Evolutionary conservation across 768 basidiomycete species (phyloP), one percentile per base, ranked within the genome.

Genomic region (Serpula lacrymans): DNA sequence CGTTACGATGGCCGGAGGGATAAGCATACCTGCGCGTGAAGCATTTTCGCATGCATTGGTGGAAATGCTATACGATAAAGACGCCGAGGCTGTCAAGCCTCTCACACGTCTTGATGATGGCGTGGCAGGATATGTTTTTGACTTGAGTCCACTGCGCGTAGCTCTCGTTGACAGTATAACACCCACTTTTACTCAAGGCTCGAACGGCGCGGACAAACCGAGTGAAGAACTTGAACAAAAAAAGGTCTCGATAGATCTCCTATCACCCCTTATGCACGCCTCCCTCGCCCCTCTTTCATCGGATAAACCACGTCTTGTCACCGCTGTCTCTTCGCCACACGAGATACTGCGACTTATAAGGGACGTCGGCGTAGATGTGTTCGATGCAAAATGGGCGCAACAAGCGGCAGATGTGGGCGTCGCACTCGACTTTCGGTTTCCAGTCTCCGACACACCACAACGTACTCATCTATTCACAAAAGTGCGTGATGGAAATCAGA

Each of bases 341-440:
- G 84, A 88, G 39, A 76, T 90, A 11, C 77, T 93, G 3, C 62
- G 61, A 7, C 72, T 90, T 20, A 70, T 92, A 22, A 61, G 64
- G 2, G 66, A 75, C 30, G 68, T 82, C 2, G 90, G 91, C 0
- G 54, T 88, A 12, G 90, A 94, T 53, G 47, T 92, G 0, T 82
- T 92, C 45, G 88, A 91, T 50, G 72, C 77, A 0, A 68, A 69
- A 6, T 93, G 85, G 82, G 87, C 79, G 0, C 76, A 82, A 45
- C 60, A 67, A 3, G 80, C 82, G 1, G 86, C 86, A 1, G 71
- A 78, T 37, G 48, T 77, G 3, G 91, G 91, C 10, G 63, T 92
- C 12, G 87, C 82, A 0, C 66, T 94, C 6, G 90, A 92, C 51
- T 91, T 93, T 55, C 54, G 52, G 3, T 92, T 94, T 56, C 89